Percentiles rank a stretch among this genome's conserved stretches.
Conservation (phyloP, 768 basidiomycete genomes). For the Mrakia frigida region DNA sequence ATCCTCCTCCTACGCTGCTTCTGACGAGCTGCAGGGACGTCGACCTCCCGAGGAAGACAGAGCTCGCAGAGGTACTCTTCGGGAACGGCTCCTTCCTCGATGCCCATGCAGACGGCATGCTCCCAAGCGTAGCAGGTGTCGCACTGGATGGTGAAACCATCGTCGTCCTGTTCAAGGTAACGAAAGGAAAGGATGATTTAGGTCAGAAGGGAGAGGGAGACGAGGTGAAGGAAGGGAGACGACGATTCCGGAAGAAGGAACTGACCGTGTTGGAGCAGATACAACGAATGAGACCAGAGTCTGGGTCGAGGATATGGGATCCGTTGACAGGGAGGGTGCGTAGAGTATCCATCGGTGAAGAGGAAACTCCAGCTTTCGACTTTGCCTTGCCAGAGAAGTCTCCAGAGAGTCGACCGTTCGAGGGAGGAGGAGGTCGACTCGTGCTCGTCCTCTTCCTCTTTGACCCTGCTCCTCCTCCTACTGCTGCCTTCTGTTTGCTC, state of each 20-base stretch:
- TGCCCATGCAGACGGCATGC: conserved; percentile 64
- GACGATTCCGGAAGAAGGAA: background rate
- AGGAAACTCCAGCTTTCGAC: conserved; percentile 4
- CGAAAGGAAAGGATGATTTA: background rate
- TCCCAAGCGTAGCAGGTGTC: conserved; percentile 78
- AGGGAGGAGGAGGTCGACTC: background rate
- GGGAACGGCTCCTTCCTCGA: conserved; percentile 50
- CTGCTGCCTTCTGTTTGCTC: too few species aligned
- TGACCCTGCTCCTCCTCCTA: background rate
- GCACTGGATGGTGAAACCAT: conserved; percentile 80
- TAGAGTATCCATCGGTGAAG: background rate
- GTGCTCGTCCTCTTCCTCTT: conserved; percentile 26
- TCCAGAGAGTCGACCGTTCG: conserved; percentile 5
- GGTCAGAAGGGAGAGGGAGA: background rate
- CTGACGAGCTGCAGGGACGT: conserved; percentile 23
- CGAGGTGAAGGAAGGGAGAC: background rate
- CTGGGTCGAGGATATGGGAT: conserved; percentile 28
- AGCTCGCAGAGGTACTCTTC: conserved; percentile 74
- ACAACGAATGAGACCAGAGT: conserved; percentile 48
- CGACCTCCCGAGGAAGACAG: conserved; percentile 26
- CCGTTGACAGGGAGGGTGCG: background rate
- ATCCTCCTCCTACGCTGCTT: conserved; percentile 8
- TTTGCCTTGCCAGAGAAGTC: conserved; percentile 16
- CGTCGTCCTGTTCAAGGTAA: conserved; percentile 51
- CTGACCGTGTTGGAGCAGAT: conserved; percentile 55